phyloP scores from a whole-genome alignment of 257 asterid species.

The Plantago elongata region DNA sequence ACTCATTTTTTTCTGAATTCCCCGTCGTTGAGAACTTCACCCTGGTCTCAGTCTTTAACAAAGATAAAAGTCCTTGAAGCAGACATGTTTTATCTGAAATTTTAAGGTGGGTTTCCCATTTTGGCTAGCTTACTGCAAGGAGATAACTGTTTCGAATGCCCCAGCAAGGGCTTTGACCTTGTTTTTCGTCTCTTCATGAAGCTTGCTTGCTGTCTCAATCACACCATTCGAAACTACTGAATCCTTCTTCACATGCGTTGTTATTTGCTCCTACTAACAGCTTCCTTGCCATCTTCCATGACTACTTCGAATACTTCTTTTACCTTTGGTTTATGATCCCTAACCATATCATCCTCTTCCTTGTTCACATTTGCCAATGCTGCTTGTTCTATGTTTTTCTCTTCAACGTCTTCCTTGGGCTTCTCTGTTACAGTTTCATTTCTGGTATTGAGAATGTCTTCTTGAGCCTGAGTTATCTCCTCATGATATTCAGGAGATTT shows the following conservation, averaged over 20 bases:
- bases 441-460: slow-evolving; percentile 13
- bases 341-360: slow-evolving; percentile 5
- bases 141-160: slow-evolving; percentile 72
- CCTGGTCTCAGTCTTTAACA: too few species aligned
- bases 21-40: too few species aligned
- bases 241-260: slow-evolving; percentile 36
- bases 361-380: background rate
- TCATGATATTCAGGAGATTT: slow-evolving; percentile 15
- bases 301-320: slow-evolving; percentile 17
- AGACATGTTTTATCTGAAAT: too few species aligned
- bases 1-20: too few species aligned
- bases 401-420: slow-evolving; percentile 21
- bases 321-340: slow-evolving; percentile 4
- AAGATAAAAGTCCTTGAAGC: too few species aligned
- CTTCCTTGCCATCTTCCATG: slow-evolving; percentile 20
- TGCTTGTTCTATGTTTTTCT: slow-evolving; percentile 14
- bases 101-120: too few species aligned
- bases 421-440: slow-evolving; percentile 18
- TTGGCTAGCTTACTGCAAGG: slow-evolving; percentile 36
- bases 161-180: slow-evolving; percentile 81
- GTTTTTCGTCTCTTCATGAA: slow-evolving; percentile 59
- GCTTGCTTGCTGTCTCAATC: slow-evolving; percentile 60
- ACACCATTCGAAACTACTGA: slow-evolving; percentile 47
- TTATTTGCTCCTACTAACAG: slow-evolving; percentile 1
- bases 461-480: slow-evolving; percentile 15